phyloP scores from a whole-genome alignment of 371 early-diverging fungal species.

The Nematocida displodere region DNA sequence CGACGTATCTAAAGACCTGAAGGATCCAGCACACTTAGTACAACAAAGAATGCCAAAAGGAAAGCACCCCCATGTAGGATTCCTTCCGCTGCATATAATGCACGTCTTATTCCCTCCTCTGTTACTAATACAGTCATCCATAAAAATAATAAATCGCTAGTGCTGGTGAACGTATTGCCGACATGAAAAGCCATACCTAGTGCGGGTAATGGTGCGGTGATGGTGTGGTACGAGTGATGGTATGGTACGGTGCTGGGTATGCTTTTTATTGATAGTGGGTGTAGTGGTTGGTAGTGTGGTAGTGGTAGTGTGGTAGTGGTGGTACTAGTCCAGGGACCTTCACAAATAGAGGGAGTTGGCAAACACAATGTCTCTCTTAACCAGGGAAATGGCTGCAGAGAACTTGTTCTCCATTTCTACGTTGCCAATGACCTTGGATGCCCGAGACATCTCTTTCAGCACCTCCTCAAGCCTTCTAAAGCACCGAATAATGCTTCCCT shows the following conservation, averaged over 20 bases:
- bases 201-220: too few relatives aligned
- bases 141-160: constrained; percentile 19
- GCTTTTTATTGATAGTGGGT: too few relatives aligned
- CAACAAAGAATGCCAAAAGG: constrained; percentile 40
- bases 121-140: constrained; percentile 30
- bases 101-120: constrained; percentile 45
- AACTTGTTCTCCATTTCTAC: constrained; percentile 88
- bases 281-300: too few relatives aligned
- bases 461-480: constrained; percentile 91
- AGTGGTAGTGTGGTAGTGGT: too few relatives aligned
- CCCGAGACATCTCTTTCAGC: constrained; percentile 82
- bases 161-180: neutral
- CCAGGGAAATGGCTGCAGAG: constrained; percentile 79
- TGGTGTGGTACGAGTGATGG: too few relatives aligned
- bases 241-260: too few relatives aligned
- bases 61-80: constrained; percentile 48
- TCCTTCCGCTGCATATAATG: constrained; percentile 28
- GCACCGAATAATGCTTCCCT: constrained; percentile 86
- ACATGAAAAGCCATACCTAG: too few relatives aligned
- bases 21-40: constrained; percentile 44
- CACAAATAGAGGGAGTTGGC: constrained; percentile 47
- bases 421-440: constrained; percentile 91
- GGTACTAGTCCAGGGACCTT: too few relatives aligned
- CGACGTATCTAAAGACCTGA: constrained; percentile 35
- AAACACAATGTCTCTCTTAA: constrained; percentile 96